Evolutionary conservation across 352 stramenopile genomes (phyloP).

Genomic region (Pythium guiyangense): DNA sequence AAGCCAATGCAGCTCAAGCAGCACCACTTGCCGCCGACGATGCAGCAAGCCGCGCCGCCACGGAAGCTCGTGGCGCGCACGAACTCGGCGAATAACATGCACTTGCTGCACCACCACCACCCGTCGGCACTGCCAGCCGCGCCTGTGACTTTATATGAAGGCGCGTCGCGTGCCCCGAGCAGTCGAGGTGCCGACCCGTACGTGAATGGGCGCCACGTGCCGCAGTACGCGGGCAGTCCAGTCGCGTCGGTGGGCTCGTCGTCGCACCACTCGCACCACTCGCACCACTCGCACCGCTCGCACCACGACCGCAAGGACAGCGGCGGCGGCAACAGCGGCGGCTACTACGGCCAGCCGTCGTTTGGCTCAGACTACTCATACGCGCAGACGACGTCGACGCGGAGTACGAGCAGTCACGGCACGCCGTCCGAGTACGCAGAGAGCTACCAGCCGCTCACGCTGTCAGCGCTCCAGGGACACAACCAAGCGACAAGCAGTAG

Average conservation of each 20-base stretch:
- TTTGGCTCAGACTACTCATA: slow-evolving; percentile 22
- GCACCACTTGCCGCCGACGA: neutral
- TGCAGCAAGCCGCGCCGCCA: slow-evolving; percentile 1
- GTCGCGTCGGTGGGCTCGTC: neutral
- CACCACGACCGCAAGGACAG: neutral
- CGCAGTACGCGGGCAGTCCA: slow-evolving; percentile 9
- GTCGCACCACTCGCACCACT: neutral
- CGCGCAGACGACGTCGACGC: slow-evolving; percentile 11
- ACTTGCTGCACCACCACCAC: slow-evolving; percentile 7
- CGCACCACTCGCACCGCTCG: slow-evolving; percentile 1
- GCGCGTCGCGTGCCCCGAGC: neutral
- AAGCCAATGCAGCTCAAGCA: slow-evolving; percentile 2
- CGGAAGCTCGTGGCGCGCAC: neutral
- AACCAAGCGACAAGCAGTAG: slow-evolving; percentile 11
- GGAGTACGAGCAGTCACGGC: slow-evolving; percentile 14
- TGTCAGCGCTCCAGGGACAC: neutral
- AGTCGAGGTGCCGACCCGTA: slow-evolving; percentile 3
- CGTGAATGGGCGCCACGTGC: slow-evolving; percentile 8
- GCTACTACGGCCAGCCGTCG: slow-evolving; percentile 6
- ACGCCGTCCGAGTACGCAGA: slow-evolving; percentile 13
- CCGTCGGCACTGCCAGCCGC: slow-evolving; percentile 1
- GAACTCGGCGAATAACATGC: slow-evolving; percentile 11
- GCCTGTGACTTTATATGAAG: slow-evolving; percentile 8
- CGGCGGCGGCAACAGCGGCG: neutral
- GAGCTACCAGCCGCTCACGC: slow-evolving; percentile 13